These are phyloP conservation scores for Corynespora cassiicola DNA, from an alignment of 2,329 filamentous ascomycete species.

Conservation along the genomic window DNA sequence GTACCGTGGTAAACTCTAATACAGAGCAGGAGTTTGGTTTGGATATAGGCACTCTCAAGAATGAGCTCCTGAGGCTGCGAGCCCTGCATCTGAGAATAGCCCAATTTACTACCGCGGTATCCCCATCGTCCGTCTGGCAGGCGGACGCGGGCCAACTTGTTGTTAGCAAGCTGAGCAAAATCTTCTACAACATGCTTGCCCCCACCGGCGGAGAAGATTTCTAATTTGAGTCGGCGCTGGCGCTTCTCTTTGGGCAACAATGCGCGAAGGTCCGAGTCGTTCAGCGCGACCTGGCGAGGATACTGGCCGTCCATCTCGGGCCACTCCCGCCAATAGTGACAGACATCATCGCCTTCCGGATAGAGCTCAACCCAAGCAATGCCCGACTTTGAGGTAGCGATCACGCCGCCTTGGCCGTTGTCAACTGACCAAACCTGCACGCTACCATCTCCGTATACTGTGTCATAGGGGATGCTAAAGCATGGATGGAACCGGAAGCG, in stretches of 20 bases:
- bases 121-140: slow-evolving; percentile 76
- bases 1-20: slow-evolving; percentile 79
- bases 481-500: slow-evolving; percentile 90
- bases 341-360: slow-evolving; percentile 79
- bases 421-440: slow-evolving; percentile 89
- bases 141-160: slow-evolving; percentile 74
- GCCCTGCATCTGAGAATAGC: slow-evolving; percentile 73
- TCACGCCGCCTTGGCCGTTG: slow-evolving; percentile 75
- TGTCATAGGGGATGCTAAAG: slow-evolving; percentile 83
- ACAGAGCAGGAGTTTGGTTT: slow-evolving; percentile 75
- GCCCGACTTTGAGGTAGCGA: slow-evolving; percentile 81
- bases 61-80: slow-evolving; percentile 75
- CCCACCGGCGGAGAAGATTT: slow-evolving; percentile 78
- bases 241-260: slow-evolving; percentile 75
- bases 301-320: slow-evolving; percentile 64
- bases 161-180: slow-evolving; percentile 68
- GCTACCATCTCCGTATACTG: slow-evolving; percentile 69
- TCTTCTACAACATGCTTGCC: slow-evolving; percentile 80
- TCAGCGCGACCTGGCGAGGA: slow-evolving; percentile 75
- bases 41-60: slow-evolving; percentile 68
- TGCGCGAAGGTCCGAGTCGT: slow-evolving; percentile 75
- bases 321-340: slow-evolving; percentile 83
- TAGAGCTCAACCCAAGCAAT: slow-evolving; percentile 87
- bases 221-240: slow-evolving; percentile 72
- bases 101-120: slow-evolving; percentile 77